These are phyloP conservation scores for Pythium chondricola DNA, from an alignment of 352 stramenopile species.

Conservation along the genomic window DNA sequence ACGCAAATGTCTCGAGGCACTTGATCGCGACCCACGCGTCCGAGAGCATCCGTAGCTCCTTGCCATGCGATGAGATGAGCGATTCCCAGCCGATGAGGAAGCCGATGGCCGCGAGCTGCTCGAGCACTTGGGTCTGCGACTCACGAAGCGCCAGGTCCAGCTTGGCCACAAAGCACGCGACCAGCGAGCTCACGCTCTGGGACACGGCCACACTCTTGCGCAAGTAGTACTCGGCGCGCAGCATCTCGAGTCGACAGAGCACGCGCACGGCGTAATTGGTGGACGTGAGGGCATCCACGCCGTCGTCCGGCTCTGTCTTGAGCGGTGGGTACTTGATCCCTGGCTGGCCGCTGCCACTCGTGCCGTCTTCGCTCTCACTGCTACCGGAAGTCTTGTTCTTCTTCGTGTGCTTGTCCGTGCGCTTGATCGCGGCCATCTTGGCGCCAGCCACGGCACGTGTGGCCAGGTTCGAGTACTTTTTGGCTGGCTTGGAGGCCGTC, in stretches of 20 bases:
- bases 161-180: constrained; percentile 74
- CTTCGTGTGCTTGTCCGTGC: not conserved
- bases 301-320: constrained; percentile 58
- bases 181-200: constrained; percentile 77
- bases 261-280: constrained; percentile 55
- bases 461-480: constrained; percentile 56
- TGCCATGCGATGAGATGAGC: constrained; percentile 92
- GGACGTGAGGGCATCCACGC: constrained; percentile 41
- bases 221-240: constrained; percentile 74
- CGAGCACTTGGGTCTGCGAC: constrained; percentile 45
- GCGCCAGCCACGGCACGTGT: constrained; percentile 45
- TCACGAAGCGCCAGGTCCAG: constrained; percentile 71
- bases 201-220: constrained; percentile 78
- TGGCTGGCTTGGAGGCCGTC: constrained; percentile 15
- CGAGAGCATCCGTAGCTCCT: constrained; percentile 94
- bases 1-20: constrained; percentile 79
- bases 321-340: constrained; percentile 63
- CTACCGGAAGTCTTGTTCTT: constrained; percentile 24
- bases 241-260: constrained; percentile 65
- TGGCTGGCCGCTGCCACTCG: constrained; percentile 6
- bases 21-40: constrained; percentile 88
- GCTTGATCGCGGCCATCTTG: constrained; percentile 25
- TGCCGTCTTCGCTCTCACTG: constrained; percentile 30
- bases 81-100: constrained; percentile 94
- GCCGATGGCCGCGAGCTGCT: constrained; percentile 63